Evolutionary conservation across 257 asterid species (phyloP).

Genomic region (Sherardia arvensis): DNA sequence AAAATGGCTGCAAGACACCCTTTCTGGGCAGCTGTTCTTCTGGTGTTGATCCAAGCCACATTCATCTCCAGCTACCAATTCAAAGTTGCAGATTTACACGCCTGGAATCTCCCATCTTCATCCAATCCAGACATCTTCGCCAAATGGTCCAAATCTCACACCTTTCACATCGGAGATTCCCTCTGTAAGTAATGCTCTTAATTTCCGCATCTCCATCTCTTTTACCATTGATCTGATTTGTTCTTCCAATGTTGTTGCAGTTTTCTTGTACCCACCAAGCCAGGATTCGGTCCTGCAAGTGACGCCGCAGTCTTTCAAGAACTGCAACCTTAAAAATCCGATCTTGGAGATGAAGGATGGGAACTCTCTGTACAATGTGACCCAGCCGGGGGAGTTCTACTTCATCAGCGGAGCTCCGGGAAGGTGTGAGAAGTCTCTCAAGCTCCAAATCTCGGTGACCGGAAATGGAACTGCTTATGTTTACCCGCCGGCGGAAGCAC

Average conservation of each 20-base stretch:
- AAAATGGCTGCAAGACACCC: conserved; percentile 27
- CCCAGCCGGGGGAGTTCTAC: conserved; percentile 45
- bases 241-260: conserved; percentile 28
- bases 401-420: conserved; percentile 75
- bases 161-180: conserved; percentile 64
- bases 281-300: conserved; percentile 85
- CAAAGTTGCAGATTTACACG: conserved; percentile 72
- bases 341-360: conserved; percentile 67
- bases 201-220: too few relatives aligned
- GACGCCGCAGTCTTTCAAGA: conserved; percentile 37
- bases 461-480: conserved; percentile 59
- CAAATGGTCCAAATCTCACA: conserved; percentile 56
- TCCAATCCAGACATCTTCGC: conserved; percentile 48
- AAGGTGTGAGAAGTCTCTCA: conserved; percentile 55
- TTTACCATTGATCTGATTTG: too few relatives aligned
- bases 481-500: conserved; percentile 46
- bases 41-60: conserved; percentile 27
- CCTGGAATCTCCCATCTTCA: conserved; percentile 64
- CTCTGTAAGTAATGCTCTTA: conserved; percentile 59
- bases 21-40: conserved; percentile 22
- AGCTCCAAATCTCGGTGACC: conserved; percentile 46
- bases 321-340: conserved; percentile 74
- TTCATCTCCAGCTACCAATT: conserved; percentile 31
- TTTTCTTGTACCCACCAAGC: conserved; percentile 94
- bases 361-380: conserved; percentile 66